These are phyloP conservation scores for Phytopythium sindhum DNA, from an alignment of 352 stramenopile species.

Conservation along the genomic window DNA sequence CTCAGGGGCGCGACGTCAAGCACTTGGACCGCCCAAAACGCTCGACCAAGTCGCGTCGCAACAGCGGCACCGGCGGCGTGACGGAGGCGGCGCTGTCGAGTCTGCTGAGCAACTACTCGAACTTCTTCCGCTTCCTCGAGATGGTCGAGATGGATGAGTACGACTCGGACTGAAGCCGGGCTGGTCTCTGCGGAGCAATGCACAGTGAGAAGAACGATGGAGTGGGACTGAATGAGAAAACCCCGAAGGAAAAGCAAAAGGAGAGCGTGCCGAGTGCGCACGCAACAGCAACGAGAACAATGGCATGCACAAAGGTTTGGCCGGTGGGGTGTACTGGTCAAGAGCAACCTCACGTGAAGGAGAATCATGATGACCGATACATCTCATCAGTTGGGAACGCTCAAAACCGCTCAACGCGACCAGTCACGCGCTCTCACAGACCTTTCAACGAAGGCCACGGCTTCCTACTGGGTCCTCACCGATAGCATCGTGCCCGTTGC, in stretches of 20 bases:
- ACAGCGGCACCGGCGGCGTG: constrained; percentile 9
- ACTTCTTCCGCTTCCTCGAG: constrained; percentile 67
- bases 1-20: constrained; percentile 56
- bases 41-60: constrained; percentile 23
- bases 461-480: too few relatives aligned
- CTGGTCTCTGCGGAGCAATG: not conserved
- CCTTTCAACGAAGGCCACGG: too few relatives aligned
- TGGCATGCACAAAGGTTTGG: not conserved
- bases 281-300: not conserved
- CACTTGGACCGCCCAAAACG: constrained; percentile 52
- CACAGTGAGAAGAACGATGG: not conserved
- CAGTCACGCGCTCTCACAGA: not conserved
- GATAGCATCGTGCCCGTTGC: not conserved
- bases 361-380: not conserved
- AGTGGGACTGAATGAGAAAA: not conserved
- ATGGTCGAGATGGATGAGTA: constrained; percentile 52
- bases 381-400: not conserved
- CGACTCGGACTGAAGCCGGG: constrained; percentile 9
- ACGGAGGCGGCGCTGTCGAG: constrained; percentile 34
- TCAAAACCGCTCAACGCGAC: not conserved
- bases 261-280: not conserved
- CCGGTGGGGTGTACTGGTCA: not conserved
- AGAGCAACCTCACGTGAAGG: not conserved
- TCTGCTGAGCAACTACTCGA: constrained; percentile 55
- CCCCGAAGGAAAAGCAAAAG: not conserved